These are phyloP conservation scores for Graphilbum sp. DNA, from an alignment of 2,329 filamentous ascomycete genomes.

Conservation along the genomic window DNA sequence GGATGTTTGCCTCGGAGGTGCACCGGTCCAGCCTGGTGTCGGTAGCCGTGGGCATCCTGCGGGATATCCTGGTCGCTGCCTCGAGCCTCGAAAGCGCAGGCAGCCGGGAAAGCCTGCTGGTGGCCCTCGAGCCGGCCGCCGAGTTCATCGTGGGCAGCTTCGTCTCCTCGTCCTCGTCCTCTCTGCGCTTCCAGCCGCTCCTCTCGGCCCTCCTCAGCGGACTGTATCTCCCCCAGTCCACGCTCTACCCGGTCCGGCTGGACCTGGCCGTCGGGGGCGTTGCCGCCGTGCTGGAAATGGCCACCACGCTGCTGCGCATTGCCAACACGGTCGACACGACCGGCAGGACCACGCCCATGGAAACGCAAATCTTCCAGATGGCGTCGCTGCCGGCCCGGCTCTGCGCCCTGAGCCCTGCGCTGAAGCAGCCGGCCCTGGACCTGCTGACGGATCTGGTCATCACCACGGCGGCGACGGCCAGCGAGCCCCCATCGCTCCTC, in stretches of 20 bases:
- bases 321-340: constrained; percentile 39
- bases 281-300: constrained; percentile 45
- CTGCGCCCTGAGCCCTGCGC: constrained; percentile 52
- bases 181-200: constrained; percentile 62
- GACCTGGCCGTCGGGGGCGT: constrained; percentile 46
- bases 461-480: constrained; percentile 39
- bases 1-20: constrained; percentile 58
- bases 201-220: constrained; percentile 51
- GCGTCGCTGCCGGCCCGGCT: constrained; percentile 62
- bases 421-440: constrained; percentile 47
- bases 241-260: constrained; percentile 39
- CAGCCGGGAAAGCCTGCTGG: constrained; percentile 18
- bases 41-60: constrained; percentile 52
- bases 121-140: constrained; percentile 53
- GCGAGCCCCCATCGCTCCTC: constrained; percentile 86
- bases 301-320: constrained; percentile 53
- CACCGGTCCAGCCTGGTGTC: constrained; percentile 55
- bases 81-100: constrained; percentile 42
- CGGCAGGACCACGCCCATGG: constrained; percentile 37
- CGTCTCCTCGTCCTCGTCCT: constrained; percentile 50
- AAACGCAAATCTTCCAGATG: constrained; percentile 66
- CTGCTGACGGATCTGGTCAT: constrained; percentile 60
- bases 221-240: constrained; percentile 41
- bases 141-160: constrained; percentile 64
- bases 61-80: constrained; percentile 53